phyloP scores from a whole-genome alignment of 148 eudicot species.

The Persicaria maculosa region DNA sequence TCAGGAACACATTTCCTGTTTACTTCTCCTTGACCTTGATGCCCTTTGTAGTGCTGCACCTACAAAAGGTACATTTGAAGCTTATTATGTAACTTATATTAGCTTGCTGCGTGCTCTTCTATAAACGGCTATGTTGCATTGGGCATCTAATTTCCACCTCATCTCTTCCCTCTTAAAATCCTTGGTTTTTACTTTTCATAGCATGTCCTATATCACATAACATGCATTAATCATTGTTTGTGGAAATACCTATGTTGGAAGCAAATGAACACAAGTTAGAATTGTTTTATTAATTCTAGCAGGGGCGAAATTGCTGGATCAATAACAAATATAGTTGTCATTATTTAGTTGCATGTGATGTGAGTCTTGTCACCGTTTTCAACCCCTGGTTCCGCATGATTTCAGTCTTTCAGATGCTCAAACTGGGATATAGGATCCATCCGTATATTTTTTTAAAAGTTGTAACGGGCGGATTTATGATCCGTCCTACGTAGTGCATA shows the following conservation, averaged over 20 bases:
- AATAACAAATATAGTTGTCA: neutral
- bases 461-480: too few species aligned
- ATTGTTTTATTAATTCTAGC: neutral
- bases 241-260: neutral
- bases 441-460: too few species aligned
- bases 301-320: neutral
- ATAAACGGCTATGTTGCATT: neutral
- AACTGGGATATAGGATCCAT: conserved; percentile 25
- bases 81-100: neutral
- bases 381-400: conserved; percentile 59
- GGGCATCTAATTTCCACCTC: neutral
- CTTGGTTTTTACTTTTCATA: neutral
- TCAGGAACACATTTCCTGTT: conserved; percentile 90
- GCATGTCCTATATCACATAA: neutral
- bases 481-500: too few species aligned
- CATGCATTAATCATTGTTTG: neutral
- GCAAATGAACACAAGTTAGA: neutral
- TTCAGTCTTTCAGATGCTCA: conserved; percentile 75
- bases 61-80: conserved; percentile 64
- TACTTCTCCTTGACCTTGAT: conserved; percentile 94
- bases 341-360: conserved; percentile 34
- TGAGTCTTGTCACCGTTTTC: conserved; percentile 34
- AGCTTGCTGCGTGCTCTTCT: neutral
- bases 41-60: conserved; percentile 82
- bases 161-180: neutral